Evolutionary conservation across 306 rosid genomes (phyloP), one percentile per base, ranked within the genome.

Genomic region (Begonia peltatifolia): DNA sequence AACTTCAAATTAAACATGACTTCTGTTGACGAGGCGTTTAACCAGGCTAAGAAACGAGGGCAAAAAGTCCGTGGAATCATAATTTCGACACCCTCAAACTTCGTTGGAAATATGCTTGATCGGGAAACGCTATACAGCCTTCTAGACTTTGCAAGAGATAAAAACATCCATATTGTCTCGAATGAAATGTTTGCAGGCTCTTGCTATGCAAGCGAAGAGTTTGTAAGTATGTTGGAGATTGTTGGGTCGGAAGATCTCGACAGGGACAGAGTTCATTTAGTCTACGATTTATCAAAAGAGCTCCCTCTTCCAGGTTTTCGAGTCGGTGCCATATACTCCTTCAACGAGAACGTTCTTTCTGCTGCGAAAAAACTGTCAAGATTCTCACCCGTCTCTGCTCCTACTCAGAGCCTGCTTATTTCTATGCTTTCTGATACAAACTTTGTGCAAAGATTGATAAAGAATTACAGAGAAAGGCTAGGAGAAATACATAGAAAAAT

Each of bases 141-240:
- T 71, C 68, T 90, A 51, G 87, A 85, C 77, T 90, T 83, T 48
- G 97, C 92, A 16, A 74, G 92, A 71, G 94, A 90, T 73, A 90
- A 90, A 70, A 90, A 85, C 82, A 77, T 85, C 36, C 95, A 90
- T 71, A 78, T 86, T 73, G 49, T 90, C 69, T 90, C 86, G 0
- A 79, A 79, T 58, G 95, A 86, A 73, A 63, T 74, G 59, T 73
- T 80, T 68, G 69, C 80, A 1, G 92, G 87, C 44, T 75, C 95
- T 17, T 47, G 76, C 6, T 59, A 55, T 52, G 78, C 77, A 48
- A 68, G 57, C 14, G 68, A 75, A 53, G 81, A 83, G 70, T 85
- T 90, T 36, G 80, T 86, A 56, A 79, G 93, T 80, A 71, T 79
- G 88, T 93, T 83, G 36, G 94, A 92, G 70, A 67, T 92, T 46